Evolutionary conservation across 495 filamentous ascomycete genomes (phyloP).

Genomic region (Lindgomyces ingoldianus): DNA sequence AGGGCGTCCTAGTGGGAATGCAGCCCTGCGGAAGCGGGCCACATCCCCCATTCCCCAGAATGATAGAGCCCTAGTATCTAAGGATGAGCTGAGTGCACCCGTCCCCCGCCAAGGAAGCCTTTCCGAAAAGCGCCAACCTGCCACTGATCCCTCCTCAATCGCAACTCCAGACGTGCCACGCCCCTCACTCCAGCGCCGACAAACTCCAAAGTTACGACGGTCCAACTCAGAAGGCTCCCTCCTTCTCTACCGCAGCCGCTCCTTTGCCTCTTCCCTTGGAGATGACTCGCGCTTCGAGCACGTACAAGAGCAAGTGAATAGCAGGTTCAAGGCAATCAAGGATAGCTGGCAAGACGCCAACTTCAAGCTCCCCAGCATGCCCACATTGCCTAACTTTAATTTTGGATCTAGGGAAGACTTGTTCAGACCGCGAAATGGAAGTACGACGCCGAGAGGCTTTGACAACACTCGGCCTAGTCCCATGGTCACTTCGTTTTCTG

Average conservation of each 20-base stretch:
- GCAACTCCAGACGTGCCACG: neutral
- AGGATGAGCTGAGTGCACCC: neutral
- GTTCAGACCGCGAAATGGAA: conserved; percentile 26
- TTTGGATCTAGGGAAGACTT: conserved; percentile 44
- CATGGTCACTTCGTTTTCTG: neutral
- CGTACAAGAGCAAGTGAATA: conserved; percentile 78
- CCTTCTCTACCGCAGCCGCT: conserved; percentile 58
- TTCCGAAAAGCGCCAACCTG: conserved; percentile 6
- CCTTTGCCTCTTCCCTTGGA: conserved; percentile 77
- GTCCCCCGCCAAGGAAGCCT: neutral
- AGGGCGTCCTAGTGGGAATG: neutral
- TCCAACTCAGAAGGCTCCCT: conserved; percentile 77
- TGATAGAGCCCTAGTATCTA: conserved; percentile 18
- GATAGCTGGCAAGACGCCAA: conserved; percentile 81
- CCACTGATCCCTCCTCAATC: neutral
- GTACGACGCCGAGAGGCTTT: conserved; percentile 34
- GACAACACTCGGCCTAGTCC: conserved; percentile 5
- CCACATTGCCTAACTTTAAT: conserved; percentile 40
- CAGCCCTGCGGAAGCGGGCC: neutral
- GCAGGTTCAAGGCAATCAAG: conserved; percentile 84
- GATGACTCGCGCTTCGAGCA: conserved; percentile 83
- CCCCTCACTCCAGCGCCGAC: conserved; percentile 4
- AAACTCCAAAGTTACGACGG: conserved; percentile 50
- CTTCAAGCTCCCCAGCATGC: conserved; percentile 67
- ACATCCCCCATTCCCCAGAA: conserved; percentile 11